Evolutionary conservation across 2,329 filamentous ascomycete species (phyloP).

Genomic region (Hypoxylon sp.): DNA sequence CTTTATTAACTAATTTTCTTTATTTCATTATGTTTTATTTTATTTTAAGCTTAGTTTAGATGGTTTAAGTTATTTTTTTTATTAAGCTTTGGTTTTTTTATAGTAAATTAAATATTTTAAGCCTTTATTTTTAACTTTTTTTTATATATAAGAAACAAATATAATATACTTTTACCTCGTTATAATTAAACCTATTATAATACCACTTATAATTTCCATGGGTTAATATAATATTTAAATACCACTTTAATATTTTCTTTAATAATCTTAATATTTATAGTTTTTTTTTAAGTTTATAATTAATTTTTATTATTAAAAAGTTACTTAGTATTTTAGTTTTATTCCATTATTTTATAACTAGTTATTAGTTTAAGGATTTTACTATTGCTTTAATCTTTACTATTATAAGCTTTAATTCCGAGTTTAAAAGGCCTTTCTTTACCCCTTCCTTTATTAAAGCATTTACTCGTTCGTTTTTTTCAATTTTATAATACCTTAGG

Average conservation of each 20-base stretch:
- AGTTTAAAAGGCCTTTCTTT: neutral
- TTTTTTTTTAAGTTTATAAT: conserved; percentile 4
- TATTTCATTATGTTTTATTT: neutral
- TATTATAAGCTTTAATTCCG: neutral
- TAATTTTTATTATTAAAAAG: conserved; percentile 1
- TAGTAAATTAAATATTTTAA: conserved; percentile 19
- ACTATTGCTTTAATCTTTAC: neutral
- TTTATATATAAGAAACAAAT: conserved; percentile 10
- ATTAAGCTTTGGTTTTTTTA: neutral
- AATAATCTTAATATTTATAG: conserved; percentile 1
- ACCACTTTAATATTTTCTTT: conserved; percentile 16
- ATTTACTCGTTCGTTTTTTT: conserved; percentile 5
- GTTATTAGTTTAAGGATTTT: neutral
- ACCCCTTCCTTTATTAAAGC: conserved; percentile 3
- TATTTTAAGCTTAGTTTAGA: neutral
- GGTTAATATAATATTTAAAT: conserved; percentile 8
- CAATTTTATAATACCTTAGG: conserved; percentile 15
- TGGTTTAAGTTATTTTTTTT: neutral
- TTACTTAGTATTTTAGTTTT: neutral
- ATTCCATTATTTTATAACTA: conserved; percentile 3
- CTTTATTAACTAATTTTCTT: neutral
- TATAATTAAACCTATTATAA: conserved; percentile 17
- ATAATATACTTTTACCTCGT: conserved; percentile 20
- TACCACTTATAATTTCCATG: conserved; percentile 17
- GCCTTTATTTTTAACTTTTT: conserved; percentile 6